Evolutionary conservation across 202 grass and related monocot genomes (phyloP), one percentile per base, ranked within the genome.

Genomic region (Cymbopogon flexuosus): DNA sequence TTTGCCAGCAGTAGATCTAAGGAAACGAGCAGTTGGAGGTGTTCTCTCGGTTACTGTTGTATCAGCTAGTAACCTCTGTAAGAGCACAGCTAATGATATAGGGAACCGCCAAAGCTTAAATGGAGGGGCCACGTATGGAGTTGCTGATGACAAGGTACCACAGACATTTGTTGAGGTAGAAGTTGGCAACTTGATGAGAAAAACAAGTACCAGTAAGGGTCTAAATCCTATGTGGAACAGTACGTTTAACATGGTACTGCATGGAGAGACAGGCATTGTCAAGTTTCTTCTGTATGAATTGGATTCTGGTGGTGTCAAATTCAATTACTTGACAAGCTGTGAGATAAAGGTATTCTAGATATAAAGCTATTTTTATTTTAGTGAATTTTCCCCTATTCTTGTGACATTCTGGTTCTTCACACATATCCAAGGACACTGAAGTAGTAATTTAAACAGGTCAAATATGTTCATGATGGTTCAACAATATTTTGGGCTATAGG

Each of bases 401-500:
- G 40, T 79, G 27, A 65, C 37, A 71, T 69, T 90, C 23, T 81
- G 49, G 61, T 37, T 90, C 39, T 71, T 81, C 46, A 23, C 8
- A 51, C 54, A 79, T 81, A 71, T 56, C 46, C 21, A 61, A 83
- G n/a, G 19, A 35, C 8, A 82, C 73, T 89, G 39, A 82, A 84
- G 59, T 5, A 72, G 23, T 43, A 52, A 82, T 84, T 58, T 88
- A 70, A 80, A 76, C 88, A 99, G 96, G 77, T 99, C 82, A 99
- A 91, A 78, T 96, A 99, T 90, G 89, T 95, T 33, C 70, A 56
- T 74, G 96, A 99, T 85, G 90, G 90, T 85, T 99, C 96, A 24
- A 93, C 96, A 27, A 85, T 90, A 86, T 96, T 99, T 80, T 96
- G 96, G 96, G 96, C 90, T 59, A 91, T 96, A 81, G 89, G 92